phyloP scores from a whole-genome alignment of 1,284 basidiomycete genomes.

The Puccinia triticina region DNA sequence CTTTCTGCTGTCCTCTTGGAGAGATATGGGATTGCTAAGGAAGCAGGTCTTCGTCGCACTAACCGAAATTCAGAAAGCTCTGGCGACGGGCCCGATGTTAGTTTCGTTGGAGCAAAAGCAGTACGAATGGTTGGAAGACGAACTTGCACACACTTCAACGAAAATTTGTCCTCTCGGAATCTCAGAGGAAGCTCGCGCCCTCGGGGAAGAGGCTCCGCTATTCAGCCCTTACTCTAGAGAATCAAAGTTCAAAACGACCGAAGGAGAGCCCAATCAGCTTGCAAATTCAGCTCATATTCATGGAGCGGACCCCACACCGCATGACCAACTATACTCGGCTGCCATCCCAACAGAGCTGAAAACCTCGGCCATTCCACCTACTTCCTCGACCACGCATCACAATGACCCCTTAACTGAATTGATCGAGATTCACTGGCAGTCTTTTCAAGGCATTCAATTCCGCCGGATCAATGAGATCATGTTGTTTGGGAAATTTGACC shows the following conservation, averaged over 20 bases:
- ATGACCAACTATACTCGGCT: neutral
- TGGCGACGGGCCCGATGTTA: constrained; percentile 5
- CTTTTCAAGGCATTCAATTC: constrained; percentile 26
- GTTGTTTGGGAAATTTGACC: constrained; percentile 9
- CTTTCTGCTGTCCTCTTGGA: constrained; percentile 57
- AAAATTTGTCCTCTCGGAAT: neutral
- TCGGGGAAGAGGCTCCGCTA: constrained; percentile 6
- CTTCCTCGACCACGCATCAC: neutral
- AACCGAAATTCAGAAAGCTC: constrained; percentile 56
- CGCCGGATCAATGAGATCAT: constrained; percentile 36
- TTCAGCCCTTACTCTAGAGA: constrained; percentile 11
- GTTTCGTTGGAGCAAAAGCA: constrained; percentile 20
- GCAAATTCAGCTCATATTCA: neutral
- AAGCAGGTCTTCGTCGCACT: constrained; percentile 56
- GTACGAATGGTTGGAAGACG: constrained; percentile 29
- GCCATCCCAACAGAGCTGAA: neutral
- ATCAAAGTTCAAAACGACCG: neutral
- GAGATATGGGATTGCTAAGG: constrained; percentile 57
- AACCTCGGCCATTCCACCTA: neutral
- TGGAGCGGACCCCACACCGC: neutral
- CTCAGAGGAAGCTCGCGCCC: neutral
- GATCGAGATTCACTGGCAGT: constrained; percentile 20
- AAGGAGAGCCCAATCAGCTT: neutral
- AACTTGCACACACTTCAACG: neutral
- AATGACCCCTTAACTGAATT: constrained; percentile 22